Percentiles rank a stretch among this genome's conserved stretches.
Evolutionary conservation across 129 eudicot genomes (phyloP).

Genomic region (Tagetes erecta): DNA sequence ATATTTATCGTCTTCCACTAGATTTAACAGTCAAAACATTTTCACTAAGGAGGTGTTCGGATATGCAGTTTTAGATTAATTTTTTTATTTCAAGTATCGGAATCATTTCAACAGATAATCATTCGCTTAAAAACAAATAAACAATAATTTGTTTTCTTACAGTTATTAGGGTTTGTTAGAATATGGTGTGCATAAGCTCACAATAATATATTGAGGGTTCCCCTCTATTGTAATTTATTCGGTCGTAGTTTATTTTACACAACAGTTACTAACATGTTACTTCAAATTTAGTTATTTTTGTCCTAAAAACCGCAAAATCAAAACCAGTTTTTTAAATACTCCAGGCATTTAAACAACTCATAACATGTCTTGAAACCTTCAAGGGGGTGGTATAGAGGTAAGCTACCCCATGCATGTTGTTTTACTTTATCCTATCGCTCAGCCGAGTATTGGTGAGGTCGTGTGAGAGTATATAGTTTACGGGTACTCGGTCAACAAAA

Average conservation of each 20-base stretch:
- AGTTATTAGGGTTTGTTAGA: background rate
- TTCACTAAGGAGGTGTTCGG: background rate
- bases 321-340: background rate
- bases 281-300: background rate
- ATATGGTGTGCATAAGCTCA: too few relatives aligned
- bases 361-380: background rate
- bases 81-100: background rate
- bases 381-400: background rate
- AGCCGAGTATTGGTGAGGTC: background rate
- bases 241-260: too few relatives aligned
- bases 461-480: background rate
- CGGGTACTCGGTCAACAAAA: background rate
- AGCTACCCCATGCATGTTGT: background rate
- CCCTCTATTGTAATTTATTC: too few relatives aligned
- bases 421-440: background rate
- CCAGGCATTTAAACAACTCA: background rate
- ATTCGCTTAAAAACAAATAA: background rate
- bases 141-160: background rate
- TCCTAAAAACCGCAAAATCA: background rate
- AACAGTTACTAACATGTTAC: background rate
- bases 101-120: background rate
- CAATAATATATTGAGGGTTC: too few relatives aligned
- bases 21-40: background rate
- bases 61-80: background rate
- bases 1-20: background rate